A percentile compares a stretch with the other conserved stretches of the same genome.
Evolutionary conservation across 2,329 filamentous ascomycete species (phyloP).

Genomic region (Alternaria sp.): DNA sequence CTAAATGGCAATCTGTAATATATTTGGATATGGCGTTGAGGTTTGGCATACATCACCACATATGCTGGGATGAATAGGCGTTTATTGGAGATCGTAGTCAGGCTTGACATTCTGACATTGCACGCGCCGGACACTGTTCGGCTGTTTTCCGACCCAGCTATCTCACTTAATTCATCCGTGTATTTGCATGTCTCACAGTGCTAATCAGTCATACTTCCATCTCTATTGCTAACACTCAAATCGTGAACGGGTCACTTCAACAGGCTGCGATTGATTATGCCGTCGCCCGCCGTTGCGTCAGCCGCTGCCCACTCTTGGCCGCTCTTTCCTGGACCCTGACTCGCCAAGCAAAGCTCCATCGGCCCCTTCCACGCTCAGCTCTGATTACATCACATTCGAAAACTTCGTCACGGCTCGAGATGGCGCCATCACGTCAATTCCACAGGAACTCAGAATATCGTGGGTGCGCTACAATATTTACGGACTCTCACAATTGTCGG

Average conservation of each 20-base stretch:
- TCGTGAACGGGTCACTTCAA: neutral
- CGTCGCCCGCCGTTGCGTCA: neutral
- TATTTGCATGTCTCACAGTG: neutral
- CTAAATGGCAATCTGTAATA: constrained; percentile 28
- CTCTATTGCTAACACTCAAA: neutral
- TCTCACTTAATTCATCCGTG: neutral
- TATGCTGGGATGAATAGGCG: neutral
- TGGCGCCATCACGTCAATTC: neutral
- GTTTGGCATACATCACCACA: constrained; percentile 9
- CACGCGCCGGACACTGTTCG: neutral
- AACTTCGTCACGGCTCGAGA: neutral
- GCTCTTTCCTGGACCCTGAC: neutral
- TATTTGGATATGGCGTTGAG: constrained; percentile 27
- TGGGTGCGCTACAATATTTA: neutral
- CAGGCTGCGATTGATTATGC: neutral
- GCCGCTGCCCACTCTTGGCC: neutral
- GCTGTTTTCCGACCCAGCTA: neutral
- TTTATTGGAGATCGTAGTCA: constrained; percentile 1
- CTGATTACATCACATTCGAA: neutral
- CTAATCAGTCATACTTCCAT: neutral
- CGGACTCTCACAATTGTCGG: neutral
- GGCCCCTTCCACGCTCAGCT: neutral
- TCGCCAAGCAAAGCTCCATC: neutral
- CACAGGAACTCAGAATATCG: neutral
- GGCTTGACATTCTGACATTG: neutral